phyloP scores from a whole-genome alignment of 768 basidiomycete species.

The Mycena polygramma region DNA sequence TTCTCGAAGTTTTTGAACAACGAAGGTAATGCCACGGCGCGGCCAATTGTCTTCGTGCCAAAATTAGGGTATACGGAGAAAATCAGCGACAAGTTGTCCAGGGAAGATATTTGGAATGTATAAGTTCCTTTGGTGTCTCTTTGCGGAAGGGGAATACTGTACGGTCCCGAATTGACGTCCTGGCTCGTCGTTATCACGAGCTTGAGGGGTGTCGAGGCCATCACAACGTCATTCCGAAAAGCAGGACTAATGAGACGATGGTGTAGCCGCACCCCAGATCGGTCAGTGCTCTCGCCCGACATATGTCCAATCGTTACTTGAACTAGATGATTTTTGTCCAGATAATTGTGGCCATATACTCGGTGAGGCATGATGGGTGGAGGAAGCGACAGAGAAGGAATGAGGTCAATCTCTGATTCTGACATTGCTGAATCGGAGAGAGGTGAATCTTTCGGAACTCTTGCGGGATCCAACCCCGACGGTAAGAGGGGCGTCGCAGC shows the following conservation, averaged over 20 bases:
- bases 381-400: conserved; percentile 94
- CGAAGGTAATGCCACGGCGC: conserved; percentile 87
- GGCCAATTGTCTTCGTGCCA: conserved; percentile 95
- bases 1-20: conserved; percentile 72
- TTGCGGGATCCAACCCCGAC: conserved; percentile 38
- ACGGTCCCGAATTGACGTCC: conserved; percentile 88
- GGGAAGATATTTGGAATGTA: conserved; percentile 85
- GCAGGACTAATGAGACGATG: conserved; percentile 80
- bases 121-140: conserved; percentile 79
- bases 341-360: conserved; percentile 96
- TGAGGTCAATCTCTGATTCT: conserved; percentile 88
- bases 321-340: conserved; percentile 88
- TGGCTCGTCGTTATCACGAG: conserved; percentile 94
- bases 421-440: conserved; percentile 50
- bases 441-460: conserved; percentile 54
- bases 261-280: conserved; percentile 73
- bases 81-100: conserved; percentile 83
- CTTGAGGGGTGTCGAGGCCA: conserved; percentile 88
- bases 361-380: conserved; percentile 99
- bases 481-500: conserved; percentile 53
- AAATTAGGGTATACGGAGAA: conserved; percentile 98
- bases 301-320: conserved; percentile 87
- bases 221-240: conserved; percentile 73
- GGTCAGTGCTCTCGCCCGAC: conserved; percentile 51
- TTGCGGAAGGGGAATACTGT: conserved; percentile 89